These are phyloP conservation scores for Panaeolus papilionaceus DNA, from an alignment of 768 basidiomycete species.

Conservation along the genomic window DNA sequence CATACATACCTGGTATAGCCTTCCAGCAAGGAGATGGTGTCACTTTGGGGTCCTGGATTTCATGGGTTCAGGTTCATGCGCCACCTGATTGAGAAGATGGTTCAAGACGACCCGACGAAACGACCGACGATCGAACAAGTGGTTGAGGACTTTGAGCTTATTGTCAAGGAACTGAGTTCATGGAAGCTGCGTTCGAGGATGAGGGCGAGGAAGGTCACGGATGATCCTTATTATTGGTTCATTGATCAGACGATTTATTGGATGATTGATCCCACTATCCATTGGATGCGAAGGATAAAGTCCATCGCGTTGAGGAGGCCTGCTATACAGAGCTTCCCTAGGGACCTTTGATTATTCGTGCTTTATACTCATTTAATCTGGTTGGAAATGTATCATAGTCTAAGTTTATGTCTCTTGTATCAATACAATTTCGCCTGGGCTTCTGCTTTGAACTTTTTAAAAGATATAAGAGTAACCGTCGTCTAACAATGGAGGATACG, in stretches of 20 bases:
- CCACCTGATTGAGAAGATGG: background rate
- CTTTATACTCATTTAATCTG: background rate
- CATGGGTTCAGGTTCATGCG: background rate
- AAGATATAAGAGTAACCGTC: too few relatives aligned
- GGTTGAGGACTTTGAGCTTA: constrained; percentile 29
- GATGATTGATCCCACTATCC: background rate
- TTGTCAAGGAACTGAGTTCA: constrained; percentile 29
- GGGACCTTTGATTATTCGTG: background rate
- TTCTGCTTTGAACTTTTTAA: too few relatives aligned
- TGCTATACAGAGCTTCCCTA: background rate
- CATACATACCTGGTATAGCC: background rate
- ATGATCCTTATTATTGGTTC: background rate
- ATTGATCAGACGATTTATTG: background rate
- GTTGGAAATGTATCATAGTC: background rate
- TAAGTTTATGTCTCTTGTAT: too few relatives aligned
- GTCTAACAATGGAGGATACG: too few relatives aligned
- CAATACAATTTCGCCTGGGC: too few relatives aligned
- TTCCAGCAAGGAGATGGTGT: background rate
- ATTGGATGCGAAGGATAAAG: background rate
- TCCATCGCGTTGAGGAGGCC: background rate
- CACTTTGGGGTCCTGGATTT: background rate
- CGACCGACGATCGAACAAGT: background rate
- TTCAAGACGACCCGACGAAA: background rate
- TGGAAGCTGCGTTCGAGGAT: constrained; percentile 39
- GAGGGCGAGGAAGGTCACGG: constrained; percentile 1